These are phyloP conservation scores for Gracilaria vermiculophylla DNA, from an alignment of 23 red algal species.

Conservation along the genomic window DNA sequence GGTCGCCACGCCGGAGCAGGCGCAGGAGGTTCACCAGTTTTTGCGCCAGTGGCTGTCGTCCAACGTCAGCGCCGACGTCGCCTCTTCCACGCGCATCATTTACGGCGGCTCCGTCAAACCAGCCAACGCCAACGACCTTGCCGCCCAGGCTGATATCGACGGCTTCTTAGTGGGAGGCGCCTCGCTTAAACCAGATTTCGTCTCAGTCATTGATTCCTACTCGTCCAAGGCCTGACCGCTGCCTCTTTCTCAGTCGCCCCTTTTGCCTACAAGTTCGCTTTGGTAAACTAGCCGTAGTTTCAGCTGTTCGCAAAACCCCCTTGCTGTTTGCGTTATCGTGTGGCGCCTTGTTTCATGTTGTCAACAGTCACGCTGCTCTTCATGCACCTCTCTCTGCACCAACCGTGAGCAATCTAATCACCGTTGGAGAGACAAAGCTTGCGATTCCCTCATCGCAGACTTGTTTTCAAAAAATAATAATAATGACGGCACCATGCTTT, in stretches of 20 bases:
- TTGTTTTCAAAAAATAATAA: no score
- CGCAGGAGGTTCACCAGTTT: constrained; percentile 84
- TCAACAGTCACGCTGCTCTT: no score
- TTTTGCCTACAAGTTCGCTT: neutral
- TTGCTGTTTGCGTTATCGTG: no score
- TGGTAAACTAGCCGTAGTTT: neutral
- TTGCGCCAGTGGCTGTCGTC: constrained; percentile 73
- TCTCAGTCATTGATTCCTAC: constrained; percentile 79
- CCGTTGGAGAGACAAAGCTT: no score
- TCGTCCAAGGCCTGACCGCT: neutral
- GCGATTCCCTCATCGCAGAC: no score
- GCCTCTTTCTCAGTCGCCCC: neutral
- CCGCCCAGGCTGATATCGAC: constrained; percentile 78
- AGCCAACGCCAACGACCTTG: constrained; percentile 77
- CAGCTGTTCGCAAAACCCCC: no score
- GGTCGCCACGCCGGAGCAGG: constrained; percentile 93
- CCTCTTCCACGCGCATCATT: constrained; percentile 76
- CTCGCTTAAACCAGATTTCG: constrained; percentile 85
- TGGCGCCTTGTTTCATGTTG: no score
- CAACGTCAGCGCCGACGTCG: constrained; percentile 72
- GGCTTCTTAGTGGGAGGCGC: constrained; percentile 94
- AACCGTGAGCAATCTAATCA: no score
- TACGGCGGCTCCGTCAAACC: constrained; percentile 88
- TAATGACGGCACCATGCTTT: no score
- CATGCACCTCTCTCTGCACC: no score